Base-by-base conservation (phyloP, 1,284 basidiomycete genomes). In the Heliocybe sulcata region DNA sequence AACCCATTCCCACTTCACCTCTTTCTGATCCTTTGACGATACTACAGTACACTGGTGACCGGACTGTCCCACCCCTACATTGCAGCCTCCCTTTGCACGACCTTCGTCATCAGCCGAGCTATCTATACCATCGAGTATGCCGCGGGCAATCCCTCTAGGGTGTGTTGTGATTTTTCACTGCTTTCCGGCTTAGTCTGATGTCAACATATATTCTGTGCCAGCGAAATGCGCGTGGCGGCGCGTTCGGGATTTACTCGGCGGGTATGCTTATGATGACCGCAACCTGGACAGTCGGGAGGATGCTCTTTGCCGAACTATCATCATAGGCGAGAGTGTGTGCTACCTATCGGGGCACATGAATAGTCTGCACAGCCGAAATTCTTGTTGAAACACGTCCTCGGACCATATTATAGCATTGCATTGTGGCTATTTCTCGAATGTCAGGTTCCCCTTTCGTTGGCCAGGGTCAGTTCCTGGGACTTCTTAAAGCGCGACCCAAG, bases 21-120 rank as follows among this genome's bases (percentile, higher is more conserved):
- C 29, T 12, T 42, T 6, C 38, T 42, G 8, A 16, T 4, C 38
- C 19, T 3, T 16, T 42, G 38, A 8, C 38, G 38, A 8, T 20
- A 42, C 38, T 31, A 4, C 20, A 49, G 47, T 22, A 49, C 47
- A 6, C 27, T 49, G 10, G 45, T 47, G 19, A 47, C 23, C 10
- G 45, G 45, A 9, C 23, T 47, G 45, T 11, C 9, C n/a, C 63
- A 65, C 57, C 74, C 73, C 0, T 54, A 62, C 25, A 29, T 64
- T 16, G 65, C 72, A 2, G 67, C 70, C 1, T 45, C 57, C 19
- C 56, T 65, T 12, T 65, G 67, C 51, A 58, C 54, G 9, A 59
- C 65, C n/a, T 74, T 69, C 69, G 54, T 65, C 25, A 35, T 72
- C 29, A 62, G 64, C 0, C 65, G 74, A 23, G 64, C 74, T 29